Base-by-base conservation (phyloP, 2,329 filamentous ascomycete species). In the Celoporthe dispersa region DNA sequence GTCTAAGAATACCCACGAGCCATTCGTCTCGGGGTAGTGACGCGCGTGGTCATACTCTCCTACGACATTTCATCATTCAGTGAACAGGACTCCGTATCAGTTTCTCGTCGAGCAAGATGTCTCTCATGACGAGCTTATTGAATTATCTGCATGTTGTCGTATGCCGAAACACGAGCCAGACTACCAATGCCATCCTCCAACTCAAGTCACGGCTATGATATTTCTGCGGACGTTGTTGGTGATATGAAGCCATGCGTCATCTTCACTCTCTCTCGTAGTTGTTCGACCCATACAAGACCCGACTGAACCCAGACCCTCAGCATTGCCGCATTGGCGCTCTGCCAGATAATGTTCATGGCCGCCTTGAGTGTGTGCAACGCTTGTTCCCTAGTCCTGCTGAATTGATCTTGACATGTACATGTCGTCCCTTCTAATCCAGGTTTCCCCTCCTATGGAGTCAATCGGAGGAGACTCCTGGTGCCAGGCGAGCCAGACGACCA, bases 321-420 rank as follows among this genome's bases (percentile, higher is more conserved):
- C 39, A 63, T 16, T 67, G 57, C 66, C 44, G 31, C 57, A 55
- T 55, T 63, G 66, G 66, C 66, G 66, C 66, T 68, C 66, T 39
- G 59, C 66, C 66, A 68, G n/a, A 53, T 39, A n/a, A 39, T 68
- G 22, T 35, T 63, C 31, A 5, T 53, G 41, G 66, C 57, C 66
- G 66, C 66, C 66, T 33, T 62, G 66, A n/a, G 14, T 68, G 25
- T 33, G 59, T 61, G 41, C 66, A 51, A 8, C 39, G 22, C 35
- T 33, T 22, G 35, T 3, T 7, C 37, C 25, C 8, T 31, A 1
- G 22, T 12, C n/a, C 19, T 35, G 12, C 25, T 19, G 2, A 19
- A 57, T 48, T 16, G 41, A 51, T 22, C 19, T 25, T 35, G 59
- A 39, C n/a, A 61, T 39, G 31, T 33, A 37, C 11, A 22, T n/a